These are phyloP conservation scores for Aspergillus texensis DNA, from an alignment of 2,329 filamentous ascomycete genomes.

Conservation along the genomic window DNA sequence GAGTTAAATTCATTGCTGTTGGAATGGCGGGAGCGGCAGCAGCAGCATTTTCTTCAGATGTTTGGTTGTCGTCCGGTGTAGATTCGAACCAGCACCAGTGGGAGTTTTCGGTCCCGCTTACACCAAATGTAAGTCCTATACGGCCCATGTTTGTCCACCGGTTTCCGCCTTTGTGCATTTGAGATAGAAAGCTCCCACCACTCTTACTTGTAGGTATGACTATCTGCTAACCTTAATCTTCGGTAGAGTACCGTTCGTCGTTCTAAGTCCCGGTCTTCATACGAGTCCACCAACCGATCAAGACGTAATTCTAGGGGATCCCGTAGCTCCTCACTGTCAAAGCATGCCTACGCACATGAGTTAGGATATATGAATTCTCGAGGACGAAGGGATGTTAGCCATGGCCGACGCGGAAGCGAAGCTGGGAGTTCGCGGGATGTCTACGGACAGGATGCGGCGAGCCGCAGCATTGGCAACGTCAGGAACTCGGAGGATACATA, in stretches of 20 bases:
- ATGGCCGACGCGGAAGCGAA: constrained; percentile 43
- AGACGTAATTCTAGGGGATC: constrained; percentile 36
- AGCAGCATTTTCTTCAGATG: constrained; percentile 42
- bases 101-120: constrained; percentile 42
- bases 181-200: not conserved
- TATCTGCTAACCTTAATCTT: constrained; percentile 18
- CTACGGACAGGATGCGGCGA: constrained; percentile 34
- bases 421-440: constrained; percentile 41
- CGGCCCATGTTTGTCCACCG: not conserved
- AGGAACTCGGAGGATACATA: constrained; percentile 27
- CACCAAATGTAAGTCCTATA: constrained; percentile 34
- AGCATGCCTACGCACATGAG: constrained; percentile 33
- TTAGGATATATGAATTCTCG: constrained; percentile 31
- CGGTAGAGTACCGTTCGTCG: constrained; percentile 29
- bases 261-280: constrained; percentile 39
- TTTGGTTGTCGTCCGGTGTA: constrained; percentile 39
- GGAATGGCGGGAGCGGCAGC: constrained; percentile 47
- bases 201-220: not conserved
- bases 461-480: constrained; percentile 25
- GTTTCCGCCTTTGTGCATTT: not conserved
- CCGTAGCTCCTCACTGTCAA: constrained; percentile 42
- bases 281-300: constrained; percentile 38
- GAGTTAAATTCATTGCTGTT: constrained; percentile 18
- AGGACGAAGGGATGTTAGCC: constrained; percentile 36
- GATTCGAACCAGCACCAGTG: constrained; percentile 37